phyloP scores from a whole-genome alignment of 306 rosid genomes.

The Lathyrus tuberosus region DNA sequence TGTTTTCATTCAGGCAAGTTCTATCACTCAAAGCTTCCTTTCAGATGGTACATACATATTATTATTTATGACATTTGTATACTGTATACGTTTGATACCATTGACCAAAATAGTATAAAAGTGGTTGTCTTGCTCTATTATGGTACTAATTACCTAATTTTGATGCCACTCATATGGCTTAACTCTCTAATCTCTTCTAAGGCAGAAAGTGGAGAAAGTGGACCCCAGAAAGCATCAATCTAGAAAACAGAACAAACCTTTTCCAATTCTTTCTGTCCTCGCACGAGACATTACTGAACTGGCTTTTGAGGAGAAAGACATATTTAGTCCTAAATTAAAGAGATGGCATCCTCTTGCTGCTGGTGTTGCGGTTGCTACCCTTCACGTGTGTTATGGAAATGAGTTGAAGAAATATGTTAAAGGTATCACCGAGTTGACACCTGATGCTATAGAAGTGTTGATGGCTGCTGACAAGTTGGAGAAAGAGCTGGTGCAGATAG shows the following conservation, averaged over 20 bases:
- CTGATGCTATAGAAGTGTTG: conserved; percentile 76
- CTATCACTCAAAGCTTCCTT: conserved; percentile 36
- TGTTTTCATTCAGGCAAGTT: conserved; percentile 86
- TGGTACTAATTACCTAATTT: conserved; percentile 16
- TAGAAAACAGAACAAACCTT: conserved; percentile 59
- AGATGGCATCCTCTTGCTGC: conserved; percentile 90
- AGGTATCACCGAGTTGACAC: conserved; percentile 72
- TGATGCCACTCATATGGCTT: conserved; percentile 35
- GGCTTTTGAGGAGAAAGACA: conserved; percentile 72
- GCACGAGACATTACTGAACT: conserved; percentile 70
- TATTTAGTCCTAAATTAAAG: conserved; percentile 80
- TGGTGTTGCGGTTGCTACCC: conserved; percentile 83
- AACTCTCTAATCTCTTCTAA: conserved; percentile 47
- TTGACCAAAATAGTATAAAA: conserved; percentile 21
- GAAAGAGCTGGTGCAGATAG: conserved; percentile 95
- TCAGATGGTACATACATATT: conserved; percentile 11
- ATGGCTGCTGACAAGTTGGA: conserved; percentile 91
- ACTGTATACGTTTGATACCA: conserved; percentile 27
- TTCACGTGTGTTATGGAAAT: conserved; percentile 84
- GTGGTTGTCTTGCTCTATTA: conserved; percentile 2
- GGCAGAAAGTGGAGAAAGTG: conserved; percentile 74
- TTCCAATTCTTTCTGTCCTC: conserved; percentile 64
- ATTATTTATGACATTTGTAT: conserved; percentile 38
- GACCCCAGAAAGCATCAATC: conserved; percentile 53
- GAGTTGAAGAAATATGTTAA: conserved; percentile 73